phyloP scores from a whole-genome alignment of 163 green algal species.

The Scenedesmus sp. region DNA sequence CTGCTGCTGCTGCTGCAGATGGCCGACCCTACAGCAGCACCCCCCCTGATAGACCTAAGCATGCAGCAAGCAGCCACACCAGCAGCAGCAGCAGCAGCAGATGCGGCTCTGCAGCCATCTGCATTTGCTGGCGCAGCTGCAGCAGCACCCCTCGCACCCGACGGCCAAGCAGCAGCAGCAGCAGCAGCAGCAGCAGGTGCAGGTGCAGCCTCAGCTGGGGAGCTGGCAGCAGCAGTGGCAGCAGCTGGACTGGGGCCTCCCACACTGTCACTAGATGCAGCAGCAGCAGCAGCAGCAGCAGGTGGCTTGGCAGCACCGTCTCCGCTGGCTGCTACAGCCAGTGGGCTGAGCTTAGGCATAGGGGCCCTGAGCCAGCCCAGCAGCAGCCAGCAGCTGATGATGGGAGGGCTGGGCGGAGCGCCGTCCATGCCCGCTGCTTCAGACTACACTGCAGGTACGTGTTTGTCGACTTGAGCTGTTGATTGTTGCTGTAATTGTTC shows the following conservation, averaged over 20 bases:
- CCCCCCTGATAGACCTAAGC: neutral
- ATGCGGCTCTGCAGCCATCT: neutral
- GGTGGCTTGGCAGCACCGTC: neutral
- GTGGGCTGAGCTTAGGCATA: neutral
- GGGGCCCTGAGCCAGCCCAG: neutral
- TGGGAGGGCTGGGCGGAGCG: neutral
- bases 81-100: slow-evolving; percentile 3
- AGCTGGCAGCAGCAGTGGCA: neutral
- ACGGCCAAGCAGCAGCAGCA: neutral
- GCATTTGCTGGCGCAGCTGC: neutral
- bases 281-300: neutral
- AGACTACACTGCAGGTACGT: slow-evolving; percentile 17
- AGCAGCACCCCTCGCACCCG: neutral
- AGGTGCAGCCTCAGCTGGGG: neutral
- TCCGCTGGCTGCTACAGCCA: neutral
- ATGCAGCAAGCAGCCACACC: neutral
- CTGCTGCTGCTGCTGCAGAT: neutral
- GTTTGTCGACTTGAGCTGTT: neutral
- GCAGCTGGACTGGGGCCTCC: slow-evolving; percentile 1
- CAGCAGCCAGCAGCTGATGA: slow-evolving; percentile 1
- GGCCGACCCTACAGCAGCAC: neutral
- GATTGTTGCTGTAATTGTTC: too few species aligned
- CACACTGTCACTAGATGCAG: neutral
- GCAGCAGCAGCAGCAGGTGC: neutral
- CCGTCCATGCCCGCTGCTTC: neutral